These are phyloP conservation scores for Coccinonectria pachysandricola DNA, from an alignment of 2,329 filamentous ascomycete species.

Conservation along the genomic window DNA sequence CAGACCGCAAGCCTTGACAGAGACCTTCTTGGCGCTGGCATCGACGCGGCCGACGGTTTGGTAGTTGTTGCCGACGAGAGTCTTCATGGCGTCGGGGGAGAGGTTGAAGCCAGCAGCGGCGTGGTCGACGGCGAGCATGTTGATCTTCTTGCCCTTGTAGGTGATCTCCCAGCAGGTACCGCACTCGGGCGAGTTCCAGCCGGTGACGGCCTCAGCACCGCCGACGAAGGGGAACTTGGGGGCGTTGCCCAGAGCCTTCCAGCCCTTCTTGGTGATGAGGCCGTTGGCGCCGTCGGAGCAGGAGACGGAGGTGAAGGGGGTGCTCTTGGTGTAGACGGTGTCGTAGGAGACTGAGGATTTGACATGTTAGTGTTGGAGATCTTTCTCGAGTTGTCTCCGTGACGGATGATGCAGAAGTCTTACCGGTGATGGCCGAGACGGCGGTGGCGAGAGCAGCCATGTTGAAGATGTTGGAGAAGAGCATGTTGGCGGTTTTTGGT, in stretches of 20 bases:
- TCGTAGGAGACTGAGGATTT: slow-evolving; percentile 63
- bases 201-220: slow-evolving; percentile 38
- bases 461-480: slow-evolving; percentile 30
- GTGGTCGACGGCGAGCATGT: slow-evolving; percentile 47
- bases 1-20: too few relatives aligned
- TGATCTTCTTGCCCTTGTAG: slow-evolving; percentile 40
- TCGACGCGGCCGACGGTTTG: slow-evolving; percentile 41
- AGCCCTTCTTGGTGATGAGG: slow-evolving; percentile 51
- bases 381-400: too few relatives aligned
- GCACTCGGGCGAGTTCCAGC: slow-evolving; percentile 48
- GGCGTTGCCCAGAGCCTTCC: slow-evolving; percentile 42
- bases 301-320: slow-evolving; percentile 45
- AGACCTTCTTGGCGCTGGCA: slow-evolving; percentile 36
- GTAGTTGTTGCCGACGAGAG: slow-evolving; percentile 42
- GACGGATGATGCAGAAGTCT: too few relatives aligned
- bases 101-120: slow-evolving; percentile 43
- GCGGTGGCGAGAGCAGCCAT: slow-evolving; percentile 29
- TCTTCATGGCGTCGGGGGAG: slow-evolving; percentile 44
- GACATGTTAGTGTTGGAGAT: too few relatives aligned
- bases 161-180: slow-evolving; percentile 48
- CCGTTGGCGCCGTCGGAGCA: slow-evolving; percentile 62
- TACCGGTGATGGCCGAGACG: slow-evolving; percentile 27
- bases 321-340: slow-evolving; percentile 54
- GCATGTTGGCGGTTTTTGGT: slow-evolving; percentile 28
- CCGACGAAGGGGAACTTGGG: slow-evolving; percentile 45